Conservation (phyloP, 306 rosid genomes). For the Begonia fuchsioides region DNA sequence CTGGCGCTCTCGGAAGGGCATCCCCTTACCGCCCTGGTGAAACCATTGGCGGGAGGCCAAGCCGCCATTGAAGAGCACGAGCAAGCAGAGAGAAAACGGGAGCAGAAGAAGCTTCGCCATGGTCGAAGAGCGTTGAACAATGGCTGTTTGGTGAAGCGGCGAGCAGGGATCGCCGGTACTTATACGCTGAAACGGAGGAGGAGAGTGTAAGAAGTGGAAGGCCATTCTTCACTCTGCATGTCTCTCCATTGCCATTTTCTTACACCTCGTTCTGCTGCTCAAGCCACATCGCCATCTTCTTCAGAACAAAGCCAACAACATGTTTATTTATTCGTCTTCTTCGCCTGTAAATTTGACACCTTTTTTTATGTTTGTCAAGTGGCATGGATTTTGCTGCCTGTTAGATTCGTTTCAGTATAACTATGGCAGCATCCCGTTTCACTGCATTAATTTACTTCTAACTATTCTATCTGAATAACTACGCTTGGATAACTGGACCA, state of each 20-base stretch:
- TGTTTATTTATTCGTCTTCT: too few species aligned
- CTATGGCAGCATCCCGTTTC: too few species aligned
- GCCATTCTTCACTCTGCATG: constrained; percentile 19
- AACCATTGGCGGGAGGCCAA: constrained; percentile 4
- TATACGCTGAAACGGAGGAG: neutral
- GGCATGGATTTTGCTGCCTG: too few species aligned
- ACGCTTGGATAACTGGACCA: too few species aligned
- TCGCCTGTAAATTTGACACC: too few species aligned
- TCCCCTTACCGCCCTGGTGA: constrained; percentile 2
- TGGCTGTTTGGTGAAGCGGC: neutral
- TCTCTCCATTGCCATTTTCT: neutral
- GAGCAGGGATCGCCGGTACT: constrained; percentile 4
- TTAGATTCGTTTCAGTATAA: too few species aligned
- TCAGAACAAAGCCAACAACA: neutral
- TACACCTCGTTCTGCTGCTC: constrained; percentile 9
- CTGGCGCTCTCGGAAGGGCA: too few species aligned
- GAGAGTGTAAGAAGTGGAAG: neutral
- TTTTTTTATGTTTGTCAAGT: too few species aligned
- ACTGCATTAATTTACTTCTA: too few species aligned
- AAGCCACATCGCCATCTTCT: neutral
- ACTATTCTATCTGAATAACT: too few species aligned
- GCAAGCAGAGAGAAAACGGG: constrained; percentile 24
- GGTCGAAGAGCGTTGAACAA: neutral
- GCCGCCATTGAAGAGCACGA: constrained; percentile 23
- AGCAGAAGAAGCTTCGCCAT: constrained; percentile 35